These are phyloP conservation scores for Solanum peruvianum DNA, from an alignment of 257 asterid species.

Conservation along the genomic window DNA sequence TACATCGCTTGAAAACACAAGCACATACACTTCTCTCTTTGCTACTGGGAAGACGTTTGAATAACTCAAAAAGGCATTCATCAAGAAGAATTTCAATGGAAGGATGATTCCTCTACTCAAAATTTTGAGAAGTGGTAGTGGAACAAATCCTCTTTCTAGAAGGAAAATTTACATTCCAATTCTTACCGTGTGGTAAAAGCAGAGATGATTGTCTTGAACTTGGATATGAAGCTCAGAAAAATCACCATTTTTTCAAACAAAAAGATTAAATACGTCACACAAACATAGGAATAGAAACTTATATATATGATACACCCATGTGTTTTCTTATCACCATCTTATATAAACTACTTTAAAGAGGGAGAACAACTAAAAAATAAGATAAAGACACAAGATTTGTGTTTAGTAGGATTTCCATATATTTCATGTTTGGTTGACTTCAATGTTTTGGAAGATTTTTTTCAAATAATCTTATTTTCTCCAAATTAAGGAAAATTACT, in stretches of 20 bases:
- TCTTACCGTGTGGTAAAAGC: background rate
- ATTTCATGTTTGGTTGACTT: background rate
- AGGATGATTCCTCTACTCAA: background rate
- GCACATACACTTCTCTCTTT: background rate
- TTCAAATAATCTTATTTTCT: background rate
- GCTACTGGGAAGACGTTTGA: background rate
- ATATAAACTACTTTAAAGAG: no score
- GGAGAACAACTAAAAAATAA: no score
- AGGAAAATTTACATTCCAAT: background rate
- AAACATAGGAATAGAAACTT: background rate
- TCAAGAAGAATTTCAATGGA: background rate
- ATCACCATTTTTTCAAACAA: no score
- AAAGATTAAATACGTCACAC: no score
- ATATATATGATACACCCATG: background rate
- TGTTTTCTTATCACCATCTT: background rate
- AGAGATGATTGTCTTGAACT: no score
- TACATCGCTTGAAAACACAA: background rate
- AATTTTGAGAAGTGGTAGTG: background rate
- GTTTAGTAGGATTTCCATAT: background rate
- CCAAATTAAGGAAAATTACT: background rate
- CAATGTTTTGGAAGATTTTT: no score
- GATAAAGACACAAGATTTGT: background rate
- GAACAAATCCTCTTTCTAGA: background rate
- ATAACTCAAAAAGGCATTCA: background rate
- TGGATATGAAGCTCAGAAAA: no score